A percentile compares a stretch with the other conserved stretches of the same genome.
These are phyloP conservation scores for Trametes meyenii DNA, from an alignment of 768 basidiomycete species.

Conservation along the genomic window DNA sequence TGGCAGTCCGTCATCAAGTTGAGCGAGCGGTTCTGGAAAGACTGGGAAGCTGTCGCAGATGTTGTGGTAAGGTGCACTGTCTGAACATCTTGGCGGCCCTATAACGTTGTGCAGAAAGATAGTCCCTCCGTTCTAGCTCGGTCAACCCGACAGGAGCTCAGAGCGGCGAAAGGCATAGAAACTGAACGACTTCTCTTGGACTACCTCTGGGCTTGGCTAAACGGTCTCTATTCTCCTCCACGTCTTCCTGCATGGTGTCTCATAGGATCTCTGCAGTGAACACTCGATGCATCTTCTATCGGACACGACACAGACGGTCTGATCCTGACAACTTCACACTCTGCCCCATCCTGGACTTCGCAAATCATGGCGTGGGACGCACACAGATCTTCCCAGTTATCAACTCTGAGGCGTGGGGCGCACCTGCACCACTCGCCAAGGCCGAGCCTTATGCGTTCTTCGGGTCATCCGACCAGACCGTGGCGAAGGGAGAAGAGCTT, in stretches of 20 bases:
- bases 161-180: background rate
- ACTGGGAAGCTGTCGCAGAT: slow-evolving; percentile 55
- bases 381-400: slow-evolving; percentile 49
- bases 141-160: slow-evolving; percentile 17
- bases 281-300: slow-evolving; percentile 85
- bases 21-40: slow-evolving; percentile 51
- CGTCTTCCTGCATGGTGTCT: background rate
- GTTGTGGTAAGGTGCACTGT: slow-evolving; percentile 52
- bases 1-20: slow-evolving; percentile 44
- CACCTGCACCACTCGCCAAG: slow-evolving; percentile 31
- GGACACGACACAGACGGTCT: slow-evolving; percentile 48
- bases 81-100: background rate
- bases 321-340: slow-evolving; percentile 81
- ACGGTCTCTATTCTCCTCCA: slow-evolving; percentile 51
- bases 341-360: slow-evolving; percentile 89
- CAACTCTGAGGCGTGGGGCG: slow-evolving; percentile 38
- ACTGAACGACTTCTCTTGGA: slow-evolving; percentile 28
- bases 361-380: slow-evolving; percentile 64
- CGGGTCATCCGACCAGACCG: slow-evolving; percentile 33
- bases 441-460: slow-evolving; percentile 52
- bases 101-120: slow-evolving; percentile 10
- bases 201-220: slow-evolving; percentile 92
- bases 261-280: slow-evolving; percentile 60
- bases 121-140: background rate
- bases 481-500: slow-evolving; percentile 64